Evolutionary conservation across 2,329 filamentous ascomycete genomes (phyloP), one percentile per base, ranked within the genome.

Genomic region (Xylariaceae sp.): DNA sequence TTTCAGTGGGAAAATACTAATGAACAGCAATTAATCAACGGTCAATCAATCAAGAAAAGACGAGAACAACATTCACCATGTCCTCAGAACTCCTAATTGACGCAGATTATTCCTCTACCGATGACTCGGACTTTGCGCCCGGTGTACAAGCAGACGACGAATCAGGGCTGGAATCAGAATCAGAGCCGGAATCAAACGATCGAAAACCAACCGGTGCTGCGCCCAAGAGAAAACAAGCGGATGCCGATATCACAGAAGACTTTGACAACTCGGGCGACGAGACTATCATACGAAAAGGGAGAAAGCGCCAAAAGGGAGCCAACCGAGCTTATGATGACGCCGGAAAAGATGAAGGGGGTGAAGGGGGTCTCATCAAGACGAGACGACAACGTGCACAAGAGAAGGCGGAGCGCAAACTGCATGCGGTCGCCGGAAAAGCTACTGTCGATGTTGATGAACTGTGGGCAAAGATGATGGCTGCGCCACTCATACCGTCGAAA

Each of bases 181-280:
- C 75, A 0, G 74, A 77, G 76, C 80, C 80, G 5, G 78, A 78
- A 34, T 69, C 69, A 44, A 71, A 70, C 16, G 51, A 50, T 50
- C 59, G 58, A 41, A 49, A 56, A 48, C 32, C 61, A 19, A 26
- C 32, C 26, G 42, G 54, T 46, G 50, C 61, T 21, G 50, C 41
- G 59, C 58, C 61, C 12, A 72, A 69, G 49, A 60, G 66, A 56
- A 74, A 72, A 63, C 59, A 67, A 34, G 55, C 49, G 9, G 59
- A 58, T 15, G 54, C 50, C 15, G 50, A 64, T 32, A 60, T 62
- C 47, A 76, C 80, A 58, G 73, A 73, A 0, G 81, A 76, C 1
- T 81, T 83, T 56, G 79, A 83, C 55, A 86, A 86, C 60, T 89
- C 86, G 0, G 86, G 86, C n/a, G 86, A 89, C 63, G 86, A 89